A percentile compares a stretch with the other conserved stretches of the same genome.
These are phyloP conservation scores for Penicillium desertorum DNA, from an alignment of 495 filamentous ascomycete species.

Conservation along the genomic window DNA sequence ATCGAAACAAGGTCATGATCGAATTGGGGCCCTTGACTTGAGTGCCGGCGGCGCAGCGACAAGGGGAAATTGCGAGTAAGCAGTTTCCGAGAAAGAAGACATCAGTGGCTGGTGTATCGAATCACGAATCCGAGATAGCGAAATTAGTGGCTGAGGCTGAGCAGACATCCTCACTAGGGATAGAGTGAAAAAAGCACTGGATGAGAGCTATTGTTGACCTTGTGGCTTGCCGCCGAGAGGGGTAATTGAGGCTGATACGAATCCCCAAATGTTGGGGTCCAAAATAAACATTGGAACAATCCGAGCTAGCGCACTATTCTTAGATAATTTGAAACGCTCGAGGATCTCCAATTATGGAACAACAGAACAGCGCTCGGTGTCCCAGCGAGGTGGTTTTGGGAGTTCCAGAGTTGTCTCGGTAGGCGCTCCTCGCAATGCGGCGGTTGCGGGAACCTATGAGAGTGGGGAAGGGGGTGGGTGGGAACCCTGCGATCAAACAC, in stretches of 20 bases:
- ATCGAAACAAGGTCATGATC: background rate
- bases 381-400: background rate
- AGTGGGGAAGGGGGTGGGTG: background rate
- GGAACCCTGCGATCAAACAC: slow-evolving; percentile 7
- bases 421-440: slow-evolving; percentile 21
- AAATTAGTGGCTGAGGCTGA: slow-evolving; percentile 27
- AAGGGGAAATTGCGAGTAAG: background rate
- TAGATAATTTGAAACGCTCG: slow-evolving; percentile 19
- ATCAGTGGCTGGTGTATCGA: slow-evolving; percentile 27
- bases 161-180: slow-evolving; percentile 1
- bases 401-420: slow-evolving; percentile 16
- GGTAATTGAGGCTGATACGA: slow-evolving; percentile 15
- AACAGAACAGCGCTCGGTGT: slow-evolving; percentile 1
- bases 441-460: slow-evolving; percentile 23
- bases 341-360: slow-evolving; percentile 17
- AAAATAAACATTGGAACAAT: slow-evolving; percentile 10
- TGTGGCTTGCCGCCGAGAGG: slow-evolving; percentile 25
- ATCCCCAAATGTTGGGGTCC: slow-evolving; percentile 19
- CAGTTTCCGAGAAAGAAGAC: background rate
- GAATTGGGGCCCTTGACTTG: background rate
- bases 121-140: slow-evolving; percentile 17
- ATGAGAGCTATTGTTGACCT: slow-evolving; percentile 6
- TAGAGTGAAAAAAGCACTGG: slow-evolving; percentile 2
- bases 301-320: slow-evolving; percentile 24
- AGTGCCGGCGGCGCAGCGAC: background rate